These are phyloP conservation scores for Talaromyces atroroseus DNA, from an alignment of 2,329 filamentous ascomycete genomes.

Conservation along the genomic window DNA sequence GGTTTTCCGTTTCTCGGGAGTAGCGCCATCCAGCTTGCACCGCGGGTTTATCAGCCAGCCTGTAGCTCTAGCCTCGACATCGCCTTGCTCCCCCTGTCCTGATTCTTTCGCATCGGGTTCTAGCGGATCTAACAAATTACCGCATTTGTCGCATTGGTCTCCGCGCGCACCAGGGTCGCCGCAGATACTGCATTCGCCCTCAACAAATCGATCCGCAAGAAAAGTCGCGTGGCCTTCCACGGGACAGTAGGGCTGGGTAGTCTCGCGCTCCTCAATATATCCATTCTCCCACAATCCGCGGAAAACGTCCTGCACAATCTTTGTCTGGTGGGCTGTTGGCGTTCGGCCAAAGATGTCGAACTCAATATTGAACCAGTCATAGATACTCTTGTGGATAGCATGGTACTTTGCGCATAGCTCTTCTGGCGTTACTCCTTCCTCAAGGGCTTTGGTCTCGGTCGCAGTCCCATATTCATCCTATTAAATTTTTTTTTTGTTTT, in stretches of 20 bases:
- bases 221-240: slow-evolving; percentile 55
- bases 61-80: slow-evolving; percentile 16
- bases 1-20: slow-evolving; percentile 72
- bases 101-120: slow-evolving; percentile 38
- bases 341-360: slow-evolving; percentile 96
- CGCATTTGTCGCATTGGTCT: slow-evolving; percentile 72
- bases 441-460: slow-evolving; percentile 90
- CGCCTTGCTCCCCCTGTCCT: slow-evolving; percentile 4
- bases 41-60: slow-evolving; percentile 65
- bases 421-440: slow-evolving; percentile 75
- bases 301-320: slow-evolving; percentile 91
- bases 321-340: slow-evolving; percentile 79
- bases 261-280: slow-evolving; percentile 79
- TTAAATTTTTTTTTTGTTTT: slow-evolving; percentile 1
- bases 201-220: slow-evolving; percentile 68
- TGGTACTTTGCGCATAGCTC: slow-evolving; percentile 91
- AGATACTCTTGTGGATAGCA: slow-evolving; percentile 80
- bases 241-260: slow-evolving; percentile 81
- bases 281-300: slow-evolving; percentile 80
- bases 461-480: slow-evolving; percentile 89
- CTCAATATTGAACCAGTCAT: slow-evolving; percentile 91
- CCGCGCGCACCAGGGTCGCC: slow-evolving; percentile 65
- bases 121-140: slow-evolving; percentile 64
- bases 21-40: slow-evolving; percentile 84
- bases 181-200: slow-evolving; percentile 45